Base-by-base conservation (phyloP, 768 basidiomycete genomes). In the Tulasnella sp. region DNA sequence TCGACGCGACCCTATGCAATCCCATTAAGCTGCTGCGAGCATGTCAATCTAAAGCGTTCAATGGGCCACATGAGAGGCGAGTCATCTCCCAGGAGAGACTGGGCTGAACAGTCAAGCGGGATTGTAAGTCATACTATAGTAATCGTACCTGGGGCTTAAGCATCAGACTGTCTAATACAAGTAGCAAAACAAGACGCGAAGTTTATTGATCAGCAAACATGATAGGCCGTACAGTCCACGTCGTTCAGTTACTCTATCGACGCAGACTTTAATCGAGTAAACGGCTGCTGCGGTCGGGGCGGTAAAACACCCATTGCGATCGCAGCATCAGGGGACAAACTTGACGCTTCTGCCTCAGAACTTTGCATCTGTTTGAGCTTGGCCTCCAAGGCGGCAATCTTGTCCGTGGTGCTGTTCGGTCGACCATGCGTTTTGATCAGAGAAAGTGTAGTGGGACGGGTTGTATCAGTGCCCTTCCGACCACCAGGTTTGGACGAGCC, bases 341-440 rank as follows among this genome's bases (percentile, higher is more conserved):
- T 44, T 22, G 19, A 31, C 34, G 34, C 45, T 9, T 19, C 49
- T 49, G 22, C 43, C 15, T 49, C 38, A 21, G 44, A 31, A 10
- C 24, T 49, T 65, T 82, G 81, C 79, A 96, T 82, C 63, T 89
- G 81, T 17, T 82, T 79, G 22, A 99, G 75, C 70, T 99, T 99
- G 2, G 94, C 94, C 71, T 99, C 96, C 78, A 97, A 86, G 66
- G 85, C 80, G 7, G 92, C 92, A 65, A 99, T 99, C 72, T 97
- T 96, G 65, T 82, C 83, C 45, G 78, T 73, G 1, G 89, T 92
- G 51, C 88, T 93, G 66, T 48, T 65, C 65, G 58, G 51, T 38
- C 19, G 19, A 31, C 31, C 49, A 34, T 79, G 78, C 22, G 80
- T 84, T 72, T 98, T 98, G 48, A 92, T 73, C 62, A 98, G 69